These are phyloP conservation scores for Colletotrichum trifolii DNA, from an alignment of 2,329 filamentous ascomycete genomes.

Conservation along the genomic window DNA sequence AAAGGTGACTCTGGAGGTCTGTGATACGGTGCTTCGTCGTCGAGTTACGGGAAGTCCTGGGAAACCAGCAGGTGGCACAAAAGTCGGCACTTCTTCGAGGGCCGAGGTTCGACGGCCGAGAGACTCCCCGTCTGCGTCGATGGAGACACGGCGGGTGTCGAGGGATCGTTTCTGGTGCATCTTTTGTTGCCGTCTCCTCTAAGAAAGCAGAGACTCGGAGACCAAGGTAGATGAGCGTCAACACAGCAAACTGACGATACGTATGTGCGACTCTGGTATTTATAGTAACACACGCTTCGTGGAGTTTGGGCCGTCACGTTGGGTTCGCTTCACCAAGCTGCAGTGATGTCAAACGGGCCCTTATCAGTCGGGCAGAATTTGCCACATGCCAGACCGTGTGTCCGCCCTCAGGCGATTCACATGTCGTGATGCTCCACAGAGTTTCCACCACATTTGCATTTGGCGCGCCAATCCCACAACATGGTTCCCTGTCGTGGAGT, in stretches of 20 bases:
- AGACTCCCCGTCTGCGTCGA: constrained; percentile 6
- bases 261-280: background rate
- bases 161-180: constrained; percentile 17
- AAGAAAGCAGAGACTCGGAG: background rate
- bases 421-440: constrained; percentile 24
- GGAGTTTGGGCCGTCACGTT: background rate
- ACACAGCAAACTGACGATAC: background rate
- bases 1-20: constrained; percentile 24
- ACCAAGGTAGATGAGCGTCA: background rate
- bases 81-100: constrained; percentile 22
- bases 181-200: background rate
- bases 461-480: constrained; percentile 22
- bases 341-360: constrained; percentile 17
- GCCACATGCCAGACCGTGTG: constrained; percentile 23
- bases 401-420: constrained; percentile 16
- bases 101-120: constrained; percentile 25
- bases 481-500: background rate
- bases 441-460: constrained; percentile 15
- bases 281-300: background rate
- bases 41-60: constrained; percentile 22
- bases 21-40: constrained; percentile 23
- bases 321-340: background rate
- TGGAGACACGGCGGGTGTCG: constrained; percentile 19
- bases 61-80: constrained; percentile 19
- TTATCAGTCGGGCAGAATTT: constrained; percentile 16